Evolutionary conservation across 1,284 basidiomycete species (phyloP), one percentile per base, ranked within the genome.

Genomic region (Sporisorium exsertum): DNA sequence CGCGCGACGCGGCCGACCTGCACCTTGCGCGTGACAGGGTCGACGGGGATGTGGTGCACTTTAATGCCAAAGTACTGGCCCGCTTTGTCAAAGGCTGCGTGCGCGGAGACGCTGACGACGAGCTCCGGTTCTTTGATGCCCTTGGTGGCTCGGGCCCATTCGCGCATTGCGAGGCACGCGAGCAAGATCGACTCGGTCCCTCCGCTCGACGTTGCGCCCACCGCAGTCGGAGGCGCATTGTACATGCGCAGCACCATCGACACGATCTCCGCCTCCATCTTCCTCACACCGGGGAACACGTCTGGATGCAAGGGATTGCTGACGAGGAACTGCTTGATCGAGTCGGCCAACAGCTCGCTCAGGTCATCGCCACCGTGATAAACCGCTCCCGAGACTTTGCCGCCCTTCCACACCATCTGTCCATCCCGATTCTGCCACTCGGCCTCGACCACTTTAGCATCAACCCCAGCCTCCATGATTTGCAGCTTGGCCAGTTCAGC

Each of bases 251-350:
- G 88, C 74, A 92, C 93, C 93, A 97, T 97, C n/a, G 92, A 88
- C 47, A 99, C 94, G 50, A 98, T 90, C 85, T 98, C 95, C 9
- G 95, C 92, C 84, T 99, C 96, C 96, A 99, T 99, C 87, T 97
- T 95, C 56, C 96, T 89, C 6, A 98, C 88, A 0, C 93, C 92
- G 0, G 96, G 95, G 87, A 99, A 98, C 37, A 97, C 92, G 72
- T 97, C 95, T 0, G 96, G 95, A 82, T 98, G 96, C 2, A 98
- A 88, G 15, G 96, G 95, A 81, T 98, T 98, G 29, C 93, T 80
- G n/a, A 87, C 74, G 9, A 85, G 46, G 64, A 84, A 84, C 22
- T 76, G 64, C 40, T 59, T 64, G 58, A 86, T 75, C 37, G 81
- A 65, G 5, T 74, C 68, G 32, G 76, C 58, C n/a, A 86, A 67